Base-by-base conservation (phyloP, 2,329 filamentous ascomycete species). In the Colletotrichum truncatum region DNA sequence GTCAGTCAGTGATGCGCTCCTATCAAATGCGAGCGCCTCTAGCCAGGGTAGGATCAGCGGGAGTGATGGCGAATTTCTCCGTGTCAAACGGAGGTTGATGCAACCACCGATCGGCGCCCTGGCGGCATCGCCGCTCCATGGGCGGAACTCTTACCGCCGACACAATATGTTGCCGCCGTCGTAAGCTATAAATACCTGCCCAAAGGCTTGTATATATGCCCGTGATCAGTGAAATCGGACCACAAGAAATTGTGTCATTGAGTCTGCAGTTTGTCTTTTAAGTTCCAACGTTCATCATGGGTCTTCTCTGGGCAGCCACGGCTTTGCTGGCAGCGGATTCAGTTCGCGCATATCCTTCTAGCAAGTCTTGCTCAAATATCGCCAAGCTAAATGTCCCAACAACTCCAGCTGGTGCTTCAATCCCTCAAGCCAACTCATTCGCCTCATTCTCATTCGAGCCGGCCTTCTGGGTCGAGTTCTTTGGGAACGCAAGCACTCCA, bases 391-490 rank as follows among this genome's bases (percentile, higher is more conserved):
- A 9, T 9, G 54, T 52, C 2, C 60, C 60, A 2, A 26, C 1
- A 6, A 64, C 26, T 2, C 43, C 60, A 0, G 26, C 34, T 4
- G 60, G 60, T 6, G 67, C 67, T 7, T 70, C 68, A 1, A 70
- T 70, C 16, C 41, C 60, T 14, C 68, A 68, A 25, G 32, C 21
- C 10, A 63, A 63, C 16, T 69, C 56, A 0, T 70, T 70, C 10
- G 66, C 68, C 1, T 70, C 68, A 2, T 68, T 69, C 34, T 70
- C 68, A 0, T 66, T 70, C 3, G 68, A 70, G 39, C 60, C 68
- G 11, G 67, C 68, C 14, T 70, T 70, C 39, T 70, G 67, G 67
- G 54, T 66, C 18, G 68, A 70, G 30, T 70, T 70, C 58, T 68
- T 59, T 0, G 68, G 68, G 11, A 69, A 66, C 23, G 56, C 67